A percentile compares a stretch with the other conserved stretches of the same genome.
phyloP scores from a whole-genome alignment of 2,329 filamentous ascomycete genomes.

The Curvularia hawaiiensis region DNA sequence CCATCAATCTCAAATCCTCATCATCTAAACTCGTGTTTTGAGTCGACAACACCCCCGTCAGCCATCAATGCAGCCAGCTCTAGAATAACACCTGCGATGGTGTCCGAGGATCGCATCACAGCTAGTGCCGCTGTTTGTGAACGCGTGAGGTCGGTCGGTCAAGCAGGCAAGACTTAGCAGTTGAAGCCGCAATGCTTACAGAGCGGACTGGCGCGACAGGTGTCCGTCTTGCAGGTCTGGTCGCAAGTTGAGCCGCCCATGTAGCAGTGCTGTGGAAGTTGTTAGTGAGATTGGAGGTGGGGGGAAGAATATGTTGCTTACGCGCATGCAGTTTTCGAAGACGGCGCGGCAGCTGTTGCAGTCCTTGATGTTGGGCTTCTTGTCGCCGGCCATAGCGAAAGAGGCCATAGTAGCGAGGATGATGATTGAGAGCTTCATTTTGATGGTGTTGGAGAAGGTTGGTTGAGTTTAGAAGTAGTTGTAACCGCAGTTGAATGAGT shows the following conservation, averaged over 20 bases:
- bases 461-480: not conserved
- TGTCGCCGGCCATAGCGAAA: not conserved
- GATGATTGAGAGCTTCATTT: not conserved
- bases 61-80: not conserved
- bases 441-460: not conserved
- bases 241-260: not conserved
- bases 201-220: not conserved
- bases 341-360: not conserved
- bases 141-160: not conserved
- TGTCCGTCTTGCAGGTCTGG: not conserved
- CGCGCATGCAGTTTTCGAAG: not conserved
- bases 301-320: not conserved
- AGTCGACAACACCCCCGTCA: not conserved
- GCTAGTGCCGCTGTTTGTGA: not conserved
- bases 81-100: not conserved
- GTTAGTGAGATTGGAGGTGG: not conserved
- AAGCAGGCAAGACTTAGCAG: not conserved
- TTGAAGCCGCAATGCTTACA: not conserved
- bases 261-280: not conserved
- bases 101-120: not conserved
- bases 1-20: not conserved
- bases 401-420: not conserved
- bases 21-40: not conserved
- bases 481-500: not conserved
- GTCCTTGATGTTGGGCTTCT: not conserved